These are phyloP conservation scores for Emmonsiellopsis sp. DNA, from an alignment of 2,329 filamentous ascomycete genomes.

Conservation along the genomic window DNA sequence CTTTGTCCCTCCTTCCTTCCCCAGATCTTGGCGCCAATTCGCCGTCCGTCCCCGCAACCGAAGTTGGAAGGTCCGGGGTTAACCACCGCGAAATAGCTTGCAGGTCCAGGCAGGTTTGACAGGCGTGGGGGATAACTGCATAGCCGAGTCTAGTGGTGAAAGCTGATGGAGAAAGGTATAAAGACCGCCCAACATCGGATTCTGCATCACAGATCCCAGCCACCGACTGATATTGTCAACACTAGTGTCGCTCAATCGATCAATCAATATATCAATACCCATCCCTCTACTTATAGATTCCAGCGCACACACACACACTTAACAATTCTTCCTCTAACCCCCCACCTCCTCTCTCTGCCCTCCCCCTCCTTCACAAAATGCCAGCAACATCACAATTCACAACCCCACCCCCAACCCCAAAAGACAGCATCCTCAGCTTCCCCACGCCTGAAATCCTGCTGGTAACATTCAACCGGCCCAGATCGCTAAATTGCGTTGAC, in stretches of 20 bases:
- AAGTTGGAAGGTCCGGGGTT: background rate
- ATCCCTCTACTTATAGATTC: background rate
- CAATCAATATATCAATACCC: background rate
- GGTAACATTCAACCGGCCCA: conserved; percentile 36
- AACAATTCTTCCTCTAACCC: background rate
- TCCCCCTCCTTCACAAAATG: background rate
- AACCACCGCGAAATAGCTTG: too few species aligned
- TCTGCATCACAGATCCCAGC: too few species aligned
- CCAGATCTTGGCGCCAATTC: background rate
- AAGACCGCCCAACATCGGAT: too few species aligned
- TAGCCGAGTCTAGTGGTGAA: too few species aligned
- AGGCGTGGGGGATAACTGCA: too few species aligned
- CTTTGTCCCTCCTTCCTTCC: background rate
- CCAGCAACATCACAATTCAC: conserved; percentile 16
- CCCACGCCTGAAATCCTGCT: conserved; percentile 38
- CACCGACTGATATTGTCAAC: too few species aligned
- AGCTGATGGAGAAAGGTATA: too few species aligned
- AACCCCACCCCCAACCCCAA: conserved; percentile 21
- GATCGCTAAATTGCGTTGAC: conserved; percentile 37
- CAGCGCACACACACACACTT: background rate
- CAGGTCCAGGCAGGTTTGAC: too few species aligned
- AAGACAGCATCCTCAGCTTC: conserved; percentile 28
- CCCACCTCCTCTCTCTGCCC: background rate
- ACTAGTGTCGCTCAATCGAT: too few species aligned
- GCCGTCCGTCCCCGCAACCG: background rate